Evolutionary conservation across 495 filamentous ascomycete genomes (phyloP).

Genomic region (Aspergillus cristatus): DNA sequence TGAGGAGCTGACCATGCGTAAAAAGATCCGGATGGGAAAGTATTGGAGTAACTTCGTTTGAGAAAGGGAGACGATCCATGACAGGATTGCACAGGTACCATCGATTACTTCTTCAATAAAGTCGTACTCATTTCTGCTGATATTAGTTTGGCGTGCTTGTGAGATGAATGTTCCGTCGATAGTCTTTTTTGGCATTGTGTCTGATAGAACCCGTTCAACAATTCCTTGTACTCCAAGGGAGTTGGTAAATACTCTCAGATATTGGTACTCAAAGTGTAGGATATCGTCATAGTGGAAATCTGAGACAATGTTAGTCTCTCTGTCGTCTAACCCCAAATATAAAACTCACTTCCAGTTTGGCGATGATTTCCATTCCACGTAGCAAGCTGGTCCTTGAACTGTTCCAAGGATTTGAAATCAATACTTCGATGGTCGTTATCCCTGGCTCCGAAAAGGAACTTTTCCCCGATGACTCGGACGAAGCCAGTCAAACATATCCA

Average conservation of each 20-base stretch:
- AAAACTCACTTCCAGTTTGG: too few relatives aligned
- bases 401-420: too few relatives aligned
- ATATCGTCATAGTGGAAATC: too few relatives aligned
- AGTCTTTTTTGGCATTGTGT: slow-evolving; percentile 4
- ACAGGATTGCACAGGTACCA: slow-evolving; percentile 21
- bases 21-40: slow-evolving; percentile 27
- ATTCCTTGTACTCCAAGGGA: slow-evolving; percentile 30
- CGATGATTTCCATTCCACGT: too few relatives aligned
- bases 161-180: slow-evolving; percentile 10
- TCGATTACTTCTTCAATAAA: slow-evolving; percentile 34
- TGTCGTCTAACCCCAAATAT: too few relatives aligned
- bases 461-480: too few relatives aligned
- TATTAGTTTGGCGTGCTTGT: slow-evolving; percentile 5
- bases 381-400: too few relatives aligned
- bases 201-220: slow-evolving; percentile 16
- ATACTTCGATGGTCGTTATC: too few relatives aligned
- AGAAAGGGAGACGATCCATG: slow-evolving; percentile 10
- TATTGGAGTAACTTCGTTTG: slow-evolving; percentile 18
- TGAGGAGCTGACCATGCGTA: slow-evolving; percentile 28
- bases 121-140: slow-evolving; percentile 18
- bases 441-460: too few relatives aligned
- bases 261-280: slow-evolving; percentile 28
- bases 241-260: slow-evolving; percentile 28
- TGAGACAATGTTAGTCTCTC: too few relatives aligned
- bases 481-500: too few relatives aligned